Percentiles rank a stretch among this genome's conserved stretches.
phyloP scores from a whole-genome alignment of 1,284 basidiomycete species.

The Ustilago bromivora region DNA sequence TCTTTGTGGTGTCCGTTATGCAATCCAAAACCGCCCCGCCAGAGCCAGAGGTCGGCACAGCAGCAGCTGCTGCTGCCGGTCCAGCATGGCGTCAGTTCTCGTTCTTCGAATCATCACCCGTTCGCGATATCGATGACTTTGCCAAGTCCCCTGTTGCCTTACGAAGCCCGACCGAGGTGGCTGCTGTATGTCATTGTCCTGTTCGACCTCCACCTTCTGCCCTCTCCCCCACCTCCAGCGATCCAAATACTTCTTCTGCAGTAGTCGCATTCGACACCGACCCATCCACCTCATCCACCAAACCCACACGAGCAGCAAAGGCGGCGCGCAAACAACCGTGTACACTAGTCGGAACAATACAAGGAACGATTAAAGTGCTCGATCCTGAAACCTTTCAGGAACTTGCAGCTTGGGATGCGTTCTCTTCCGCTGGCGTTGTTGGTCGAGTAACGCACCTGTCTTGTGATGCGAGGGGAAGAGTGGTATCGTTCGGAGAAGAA shows the following conservation, averaged over 20 bases:
- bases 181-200: constrained; percentile 53
- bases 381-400: constrained; percentile 54
- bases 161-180: constrained; percentile 48
- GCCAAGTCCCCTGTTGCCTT: constrained; percentile 44
- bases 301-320: neutral
- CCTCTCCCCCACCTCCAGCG: neutral
- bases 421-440: constrained; percentile 30
- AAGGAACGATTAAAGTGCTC: constrained; percentile 52
- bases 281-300: constrained; percentile 3
- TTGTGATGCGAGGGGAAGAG: constrained; percentile 45
- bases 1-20: constrained; percentile 9
- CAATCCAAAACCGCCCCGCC: constrained; percentile 13
- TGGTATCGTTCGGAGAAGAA: constrained; percentile 60
- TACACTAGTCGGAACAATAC: constrained; percentile 54
- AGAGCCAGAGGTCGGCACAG: constrained; percentile 39
- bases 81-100: constrained; percentile 63
- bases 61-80: constrained; percentile 43
- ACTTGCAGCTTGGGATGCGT: constrained; percentile 58
- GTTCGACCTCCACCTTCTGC: constrained; percentile 43
- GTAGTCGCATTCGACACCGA: constrained; percentile 7
- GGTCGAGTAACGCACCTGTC: constrained; percentile 59
- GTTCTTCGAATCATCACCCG: constrained; percentile 55
- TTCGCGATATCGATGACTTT: constrained; percentile 58
- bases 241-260: constrained; percentile 6
- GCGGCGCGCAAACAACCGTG: constrained; percentile 25